Percentiles rank a stretch among this genome's conserved stretches.
These are phyloP conservation scores for Ogataea henricii DNA, from an alignment of 805 yeast species.

Conservation along the genomic window DNA sequence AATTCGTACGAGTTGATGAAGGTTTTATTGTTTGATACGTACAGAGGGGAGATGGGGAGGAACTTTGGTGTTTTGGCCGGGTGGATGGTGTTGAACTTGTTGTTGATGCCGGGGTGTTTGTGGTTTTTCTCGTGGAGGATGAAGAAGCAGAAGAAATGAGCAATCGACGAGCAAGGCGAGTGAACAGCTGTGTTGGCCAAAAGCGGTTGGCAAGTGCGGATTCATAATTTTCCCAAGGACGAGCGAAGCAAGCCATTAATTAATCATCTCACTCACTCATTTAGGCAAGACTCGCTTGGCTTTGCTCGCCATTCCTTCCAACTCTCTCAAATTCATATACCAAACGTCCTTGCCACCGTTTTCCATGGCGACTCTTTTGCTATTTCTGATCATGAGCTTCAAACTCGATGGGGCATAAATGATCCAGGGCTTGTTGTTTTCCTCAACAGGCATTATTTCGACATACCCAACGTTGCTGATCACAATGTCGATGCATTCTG, in stretches of 20 bases:
- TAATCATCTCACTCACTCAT: too few relatives aligned
- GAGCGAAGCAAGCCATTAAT: not conserved
- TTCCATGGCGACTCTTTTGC: too few relatives aligned
- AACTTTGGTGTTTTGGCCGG: constrained; percentile 59
- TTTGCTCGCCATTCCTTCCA: constrained; percentile 9
- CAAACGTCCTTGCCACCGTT: too few relatives aligned
- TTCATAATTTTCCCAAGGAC: too few relatives aligned
- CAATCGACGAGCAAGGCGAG: not conserved
- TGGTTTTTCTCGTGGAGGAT: constrained; percentile 42
- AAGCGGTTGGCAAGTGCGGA: too few relatives aligned
- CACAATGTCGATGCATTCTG: not conserved
- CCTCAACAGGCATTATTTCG: not conserved
- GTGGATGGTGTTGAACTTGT: constrained; percentile 58
- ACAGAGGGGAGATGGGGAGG: constrained; percentile 59
- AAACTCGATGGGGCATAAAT: constrained; percentile 14
- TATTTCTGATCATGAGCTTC: constrained; percentile 8
- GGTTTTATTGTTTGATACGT: constrained; percentile 57
- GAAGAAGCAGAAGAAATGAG: constrained; percentile 21
- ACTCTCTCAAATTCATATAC: not conserved
- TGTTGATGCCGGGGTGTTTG: constrained; percentile 46
- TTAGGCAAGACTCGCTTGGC: too few relatives aligned
- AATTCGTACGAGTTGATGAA: constrained; percentile 63
- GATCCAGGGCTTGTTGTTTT: not conserved
- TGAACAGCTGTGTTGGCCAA: too few relatives aligned
- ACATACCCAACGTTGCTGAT: not conserved